Percentiles rank a stretch among this genome's conserved stretches.
Conservation (phyloP, 495 filamentous ascomycete species). For the Platismatia glauca region DNA sequence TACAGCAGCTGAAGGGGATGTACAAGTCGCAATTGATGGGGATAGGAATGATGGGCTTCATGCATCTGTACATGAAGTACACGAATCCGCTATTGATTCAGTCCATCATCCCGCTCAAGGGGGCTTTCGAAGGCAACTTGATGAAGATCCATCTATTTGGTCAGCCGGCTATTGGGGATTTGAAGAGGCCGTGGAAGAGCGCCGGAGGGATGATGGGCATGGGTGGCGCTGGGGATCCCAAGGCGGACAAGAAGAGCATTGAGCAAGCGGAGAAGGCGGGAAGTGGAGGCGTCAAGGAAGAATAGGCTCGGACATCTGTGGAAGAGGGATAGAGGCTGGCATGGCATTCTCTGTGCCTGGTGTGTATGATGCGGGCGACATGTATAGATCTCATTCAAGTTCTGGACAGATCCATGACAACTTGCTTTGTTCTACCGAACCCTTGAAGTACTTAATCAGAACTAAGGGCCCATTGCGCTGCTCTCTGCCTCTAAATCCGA, state of each 20-base stretch:
- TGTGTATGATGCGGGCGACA: background rate
- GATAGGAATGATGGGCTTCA: slow-evolving; percentile 92
- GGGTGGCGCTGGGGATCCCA: slow-evolving; percentile 57
- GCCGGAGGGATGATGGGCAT: slow-evolving; percentile 69
- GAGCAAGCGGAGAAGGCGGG: slow-evolving; percentile 79
- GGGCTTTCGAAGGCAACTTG: slow-evolving; percentile 86
- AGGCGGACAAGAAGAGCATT: slow-evolving; percentile 94
- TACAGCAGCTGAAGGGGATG: slow-evolving; percentile 68
- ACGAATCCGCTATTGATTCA: slow-evolving; percentile 98
- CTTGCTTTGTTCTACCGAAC: background rate
- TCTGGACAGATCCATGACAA: background rate
- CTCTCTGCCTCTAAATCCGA: background rate
- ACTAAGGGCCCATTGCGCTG: no score
- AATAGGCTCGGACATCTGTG: slow-evolving; percentile 37
- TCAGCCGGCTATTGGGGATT: slow-evolving; percentile 79
- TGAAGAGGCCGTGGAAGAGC: slow-evolving; percentile 92
- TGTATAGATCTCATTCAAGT: background rate
- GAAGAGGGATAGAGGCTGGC: background rate
- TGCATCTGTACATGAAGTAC: slow-evolving; percentile 99
- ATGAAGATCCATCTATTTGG: slow-evolving; percentile 92
- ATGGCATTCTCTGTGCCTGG: no score
- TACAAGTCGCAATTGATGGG: slow-evolving; percentile 89
- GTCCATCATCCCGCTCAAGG: slow-evolving; percentile 95
- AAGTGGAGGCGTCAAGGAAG: slow-evolving; percentile 82
- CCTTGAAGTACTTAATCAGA: background rate